Base-by-base conservation (phyloP, 306 rosid genomes). In the Lathyrus oleraceus region DNA sequence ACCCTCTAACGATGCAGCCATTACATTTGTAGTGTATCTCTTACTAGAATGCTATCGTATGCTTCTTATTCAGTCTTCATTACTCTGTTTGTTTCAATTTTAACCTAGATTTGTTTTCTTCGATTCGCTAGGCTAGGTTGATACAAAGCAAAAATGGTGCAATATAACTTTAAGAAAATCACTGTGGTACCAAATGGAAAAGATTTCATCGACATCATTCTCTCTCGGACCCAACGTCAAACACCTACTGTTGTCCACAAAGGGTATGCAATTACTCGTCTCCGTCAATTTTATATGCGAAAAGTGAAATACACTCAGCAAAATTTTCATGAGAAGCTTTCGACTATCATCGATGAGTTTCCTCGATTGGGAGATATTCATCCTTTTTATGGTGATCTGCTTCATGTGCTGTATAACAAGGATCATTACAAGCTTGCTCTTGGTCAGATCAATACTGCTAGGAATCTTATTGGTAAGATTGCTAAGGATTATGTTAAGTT, bases 381-480 rank as follows among this genome's bases (percentile, higher is more conserved):
- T 40, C 96, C 98, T 0, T 92, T 92, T 75, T 87, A 87, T 25
- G 95, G 96, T 0, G 96, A 92, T 60, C 89, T 92, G 19, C 92
- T 92, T 25, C 96, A 89, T 42, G 96, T 87, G 38, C 91, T 92
- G 15, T 92, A 92, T 82, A 89, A 92, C 78, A 92, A 89, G 64
- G 98, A 92, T 62, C 98, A 92, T 67, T 89, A 87, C 85, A 92
- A 92, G 90, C 98, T 92, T 73, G 98, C 96, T 0, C 96, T 92
- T 69, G 98, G 96, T 15, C 96, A 92, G 73, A 39, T 92, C 72
- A 92, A 89, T 70, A 86, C 95, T 64, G 98, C 95, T 47, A 84
- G 96, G 82, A 92, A 87, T 45, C 89, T 87, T 30, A 92, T 87
- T 44, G 71, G 91, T 19, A 92, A 89, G 84, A 89, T 92, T 44